A percentile compares a stretch with the other conserved stretches of the same genome.
Conservation (phyloP, 176 grass and related monocot genomes). For the Areca catechu region DNA sequence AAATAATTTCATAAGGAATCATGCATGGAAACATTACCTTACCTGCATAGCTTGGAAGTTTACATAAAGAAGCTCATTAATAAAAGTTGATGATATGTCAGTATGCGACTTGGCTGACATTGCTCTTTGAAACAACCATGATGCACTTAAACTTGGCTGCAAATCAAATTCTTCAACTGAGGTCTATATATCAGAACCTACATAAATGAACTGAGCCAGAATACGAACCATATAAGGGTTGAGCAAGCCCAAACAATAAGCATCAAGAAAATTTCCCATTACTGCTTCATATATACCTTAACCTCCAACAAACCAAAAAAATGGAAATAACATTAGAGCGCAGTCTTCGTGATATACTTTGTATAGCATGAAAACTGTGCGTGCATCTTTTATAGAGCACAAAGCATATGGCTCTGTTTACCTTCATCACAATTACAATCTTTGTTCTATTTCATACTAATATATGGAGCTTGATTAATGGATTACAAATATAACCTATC, state of each 20-base stretch:
- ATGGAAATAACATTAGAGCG: slow-evolving; percentile 9
- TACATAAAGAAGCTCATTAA: slow-evolving; percentile 82
- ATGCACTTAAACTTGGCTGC: slow-evolving; percentile 92
- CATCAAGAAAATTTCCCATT: slow-evolving; percentile 61
- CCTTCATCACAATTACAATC: no score
- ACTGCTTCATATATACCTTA: slow-evolving; percentile 91
- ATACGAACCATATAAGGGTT: slow-evolving; percentile 89
- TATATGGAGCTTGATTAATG: no score
- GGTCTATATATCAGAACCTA: slow-evolving; percentile 6
- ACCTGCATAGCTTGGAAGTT: slow-evolving; percentile 97
- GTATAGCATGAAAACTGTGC: no score
- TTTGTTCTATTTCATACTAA: no score
- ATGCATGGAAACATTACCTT: neutral
- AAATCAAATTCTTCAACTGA: slow-evolving; percentile 19
- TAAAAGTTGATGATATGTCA: slow-evolving; percentile 62
- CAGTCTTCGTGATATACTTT: neutral
- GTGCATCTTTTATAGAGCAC: no score
- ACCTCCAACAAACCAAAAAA: slow-evolving; percentile 23
- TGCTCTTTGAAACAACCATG: slow-evolving; percentile 92
- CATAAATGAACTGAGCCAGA: neutral
- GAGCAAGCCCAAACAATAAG: slow-evolving; percentile 46
- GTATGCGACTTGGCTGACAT: slow-evolving; percentile 68
- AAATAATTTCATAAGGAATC: neutral
- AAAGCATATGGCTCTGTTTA: no score
- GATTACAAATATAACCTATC: no score